Evolutionary conservation across 75 land plant species (phyloP).

Genomic region (Picea sitchensis): DNA sequence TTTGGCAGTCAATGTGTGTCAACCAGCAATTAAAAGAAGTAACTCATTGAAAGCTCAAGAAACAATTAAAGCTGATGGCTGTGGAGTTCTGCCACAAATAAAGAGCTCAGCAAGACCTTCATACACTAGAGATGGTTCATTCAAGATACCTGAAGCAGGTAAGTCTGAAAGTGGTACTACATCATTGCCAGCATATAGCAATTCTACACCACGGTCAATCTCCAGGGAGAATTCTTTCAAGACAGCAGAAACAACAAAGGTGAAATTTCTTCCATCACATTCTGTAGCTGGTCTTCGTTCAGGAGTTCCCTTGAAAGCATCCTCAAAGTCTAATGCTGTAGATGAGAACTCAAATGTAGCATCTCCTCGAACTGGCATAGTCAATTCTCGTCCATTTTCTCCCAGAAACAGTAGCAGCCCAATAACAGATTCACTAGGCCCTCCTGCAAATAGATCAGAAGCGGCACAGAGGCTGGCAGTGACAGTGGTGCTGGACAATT

Average conservation of each 20-base stretch:
- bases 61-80: slow-evolving; percentile 5
- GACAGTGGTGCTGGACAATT: neutral
- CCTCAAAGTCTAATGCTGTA: neutral
- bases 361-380: neutral
- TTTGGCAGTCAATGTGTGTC: neutral
- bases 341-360: neutral
- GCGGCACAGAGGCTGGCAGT: neutral
- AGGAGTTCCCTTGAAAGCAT: neutral
- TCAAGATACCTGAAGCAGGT: neutral
- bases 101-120: neutral
- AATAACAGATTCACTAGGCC: neutral
- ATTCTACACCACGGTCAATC: slow-evolving; percentile 7
- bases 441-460: slow-evolving; percentile 4
- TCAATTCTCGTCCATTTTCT: neutral
- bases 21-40: neutral
- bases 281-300: slow-evolving; percentile 4
- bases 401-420: neutral
- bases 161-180: neutral
- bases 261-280: slow-evolving; percentile 20
- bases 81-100: neutral
- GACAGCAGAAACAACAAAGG: slow-evolving; percentile 29
- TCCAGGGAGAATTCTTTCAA: slow-evolving; percentile 31
- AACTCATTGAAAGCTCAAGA: neutral
- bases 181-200: neutral
- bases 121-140: slow-evolving; percentile 4